phyloP scores from a whole-genome alignment of 495 filamentous ascomycete genomes.

The Aspergillus conjunctus region DNA sequence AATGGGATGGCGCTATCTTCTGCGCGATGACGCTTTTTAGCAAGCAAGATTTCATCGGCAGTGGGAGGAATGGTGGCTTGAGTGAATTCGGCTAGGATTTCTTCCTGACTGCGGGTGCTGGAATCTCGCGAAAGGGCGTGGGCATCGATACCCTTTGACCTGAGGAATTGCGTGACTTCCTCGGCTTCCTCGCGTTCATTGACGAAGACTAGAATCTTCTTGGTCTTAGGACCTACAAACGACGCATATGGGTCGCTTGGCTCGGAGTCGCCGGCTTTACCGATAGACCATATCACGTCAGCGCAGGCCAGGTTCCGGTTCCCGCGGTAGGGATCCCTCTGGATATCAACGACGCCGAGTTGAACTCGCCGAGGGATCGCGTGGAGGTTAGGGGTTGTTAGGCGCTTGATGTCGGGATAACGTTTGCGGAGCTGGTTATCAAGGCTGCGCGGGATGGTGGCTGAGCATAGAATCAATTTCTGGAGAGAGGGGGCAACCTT shows the following conservation, averaged over 20 bases:
- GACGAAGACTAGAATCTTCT: conserved; percentile 93
- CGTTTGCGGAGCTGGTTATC: conserved; percentile 77
- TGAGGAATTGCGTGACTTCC: conserved; percentile 77
- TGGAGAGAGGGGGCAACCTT: conserved; percentile 73
- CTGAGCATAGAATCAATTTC: conserved; percentile 93
- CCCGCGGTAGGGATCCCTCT: conserved; percentile 84
- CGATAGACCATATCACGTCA: conserved; percentile 91
- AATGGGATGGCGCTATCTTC: conserved; percentile 40
- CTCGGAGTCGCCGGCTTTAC: conserved; percentile 65
- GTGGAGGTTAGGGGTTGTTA: conserved; percentile 93
- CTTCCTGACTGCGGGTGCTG: conserved; percentile 66
- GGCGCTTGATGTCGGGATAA: conserved; percentile 78
- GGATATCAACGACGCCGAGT: conserved; percentile 87
- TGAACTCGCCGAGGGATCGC: conserved; percentile 94
- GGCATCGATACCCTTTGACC: conserved; percentile 84
- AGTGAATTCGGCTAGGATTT: conserved; percentile 79
- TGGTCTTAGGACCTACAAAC: conserved; percentile 58
- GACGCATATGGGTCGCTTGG: conserved; percentile 33
- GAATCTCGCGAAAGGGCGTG: conserved; percentile 81
- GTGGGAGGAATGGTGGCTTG: conserved; percentile 50
- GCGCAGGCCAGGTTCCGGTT: conserved; percentile 92
- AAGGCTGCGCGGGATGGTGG: conserved; percentile 87
- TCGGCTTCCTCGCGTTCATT: conserved; percentile 90
- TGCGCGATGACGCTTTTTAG: conserved; percentile 35
- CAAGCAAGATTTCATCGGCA: conserved; percentile 42